These are phyloP conservation scores for Penicillium brevicompactum DNA, from an alignment of 2,329 filamentous ascomycete species.

Conservation along the genomic window DNA sequence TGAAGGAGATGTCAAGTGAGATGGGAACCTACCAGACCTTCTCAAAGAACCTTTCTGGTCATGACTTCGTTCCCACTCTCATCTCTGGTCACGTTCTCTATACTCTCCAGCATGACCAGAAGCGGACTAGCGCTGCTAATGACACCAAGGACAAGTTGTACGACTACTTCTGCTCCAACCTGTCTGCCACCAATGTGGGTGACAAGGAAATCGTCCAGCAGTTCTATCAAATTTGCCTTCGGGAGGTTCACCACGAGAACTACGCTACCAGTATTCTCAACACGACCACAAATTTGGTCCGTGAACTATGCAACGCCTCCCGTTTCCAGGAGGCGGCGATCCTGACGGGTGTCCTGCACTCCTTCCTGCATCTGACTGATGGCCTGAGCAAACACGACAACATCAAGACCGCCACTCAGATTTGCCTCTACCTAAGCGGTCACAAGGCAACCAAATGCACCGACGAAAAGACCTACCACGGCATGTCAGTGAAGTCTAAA, in stretches of 20 bases:
- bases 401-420: constrained; percentile 39
- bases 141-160: constrained; percentile 37
- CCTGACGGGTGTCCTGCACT: constrained; percentile 36
- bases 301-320: constrained; percentile 32
- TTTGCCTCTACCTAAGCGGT: constrained; percentile 40
- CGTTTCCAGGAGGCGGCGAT: constrained; percentile 38
- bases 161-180: constrained; percentile 39
- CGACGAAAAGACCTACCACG: constrained; percentile 27
- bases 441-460: constrained; percentile 34
- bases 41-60: constrained; percentile 33
- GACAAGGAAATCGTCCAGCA: constrained; percentile 33
- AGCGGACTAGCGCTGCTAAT: constrained; percentile 30
- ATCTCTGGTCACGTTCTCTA: constrained; percentile 33
- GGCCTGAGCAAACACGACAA: constrained; percentile 34
- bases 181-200: constrained; percentile 30
- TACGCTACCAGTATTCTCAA: constrained; percentile 36
- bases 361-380: constrained; percentile 37
- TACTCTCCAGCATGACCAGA: constrained; percentile 34
- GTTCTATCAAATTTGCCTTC: constrained; percentile 36
- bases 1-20: constrained; percentile 48
- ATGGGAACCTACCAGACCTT: constrained; percentile 46
- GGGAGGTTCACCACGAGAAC: constrained; percentile 32
- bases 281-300: constrained; percentile 29
- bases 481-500: constrained; percentile 37
- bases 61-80: constrained; percentile 38